Evolutionary conservation across 1,284 basidiomycete genomes (phyloP).

Genomic region (Apiotrichum mycotoxinovorans): DNA sequence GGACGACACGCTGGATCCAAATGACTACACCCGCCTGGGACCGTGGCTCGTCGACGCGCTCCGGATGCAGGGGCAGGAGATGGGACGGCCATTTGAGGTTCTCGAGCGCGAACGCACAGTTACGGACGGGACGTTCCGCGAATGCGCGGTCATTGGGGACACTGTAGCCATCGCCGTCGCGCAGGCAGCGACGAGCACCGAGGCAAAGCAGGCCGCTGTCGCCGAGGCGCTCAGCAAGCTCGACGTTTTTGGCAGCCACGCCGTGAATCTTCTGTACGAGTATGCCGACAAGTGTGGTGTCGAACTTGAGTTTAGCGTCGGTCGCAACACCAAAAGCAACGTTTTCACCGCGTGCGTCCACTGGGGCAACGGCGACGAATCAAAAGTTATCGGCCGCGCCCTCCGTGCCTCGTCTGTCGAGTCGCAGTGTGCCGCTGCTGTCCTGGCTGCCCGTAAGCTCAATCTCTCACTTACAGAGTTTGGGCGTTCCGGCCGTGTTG

Average conservation of each 20-base stretch:
- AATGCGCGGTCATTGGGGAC: not conserved
- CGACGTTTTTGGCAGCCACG: not conserved
- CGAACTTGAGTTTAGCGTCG: slow-evolving; percentile 1
- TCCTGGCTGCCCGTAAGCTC: not conserved
- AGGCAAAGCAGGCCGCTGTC: not conserved
- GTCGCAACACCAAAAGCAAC: not conserved
- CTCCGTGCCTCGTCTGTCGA: not conserved
- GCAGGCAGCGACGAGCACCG: not conserved
- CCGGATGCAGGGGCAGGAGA: not conserved
- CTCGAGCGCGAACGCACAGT: not conserved
- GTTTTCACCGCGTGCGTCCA: not conserved
- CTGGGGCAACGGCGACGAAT: slow-evolving; percentile 1
- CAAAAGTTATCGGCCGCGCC: not conserved
- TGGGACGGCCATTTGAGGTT: not conserved
- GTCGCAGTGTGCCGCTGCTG: not conserved
- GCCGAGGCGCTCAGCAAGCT: not conserved
- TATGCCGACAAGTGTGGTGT: not conserved
- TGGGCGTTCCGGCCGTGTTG: not conserved
- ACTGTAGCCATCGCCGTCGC: not conserved
- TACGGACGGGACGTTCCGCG: not conserved
- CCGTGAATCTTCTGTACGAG: not conserved
- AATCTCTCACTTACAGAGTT: not conserved
- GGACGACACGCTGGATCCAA: not conserved
- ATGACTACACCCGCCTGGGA: not conserved
- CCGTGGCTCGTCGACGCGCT: not conserved